A percentile compares a stretch with the other conserved stretches of the same genome.
phyloP scores from a whole-genome alignment of 2,329 filamentous ascomycete species.

The Penicillium janthinellum region DNA sequence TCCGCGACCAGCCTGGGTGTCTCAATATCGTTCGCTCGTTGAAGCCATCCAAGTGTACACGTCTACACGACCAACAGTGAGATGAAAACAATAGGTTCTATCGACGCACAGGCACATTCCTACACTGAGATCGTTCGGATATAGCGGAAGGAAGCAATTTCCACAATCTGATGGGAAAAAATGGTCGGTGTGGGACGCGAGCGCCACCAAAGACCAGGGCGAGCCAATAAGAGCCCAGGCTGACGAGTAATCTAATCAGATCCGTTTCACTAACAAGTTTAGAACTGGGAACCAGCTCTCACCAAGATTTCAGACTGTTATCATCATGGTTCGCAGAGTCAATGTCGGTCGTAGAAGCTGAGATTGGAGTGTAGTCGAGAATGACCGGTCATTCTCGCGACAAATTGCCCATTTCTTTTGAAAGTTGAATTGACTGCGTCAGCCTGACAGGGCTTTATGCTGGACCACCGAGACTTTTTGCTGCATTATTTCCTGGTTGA shows the following conservation, averaged over 20 bases:
- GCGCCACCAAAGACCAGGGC: not conserved
- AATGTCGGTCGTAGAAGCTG: not conserved
- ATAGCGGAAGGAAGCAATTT: not conserved
- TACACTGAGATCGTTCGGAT: not conserved
- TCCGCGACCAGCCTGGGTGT: not conserved
- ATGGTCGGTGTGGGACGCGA: not conserved
- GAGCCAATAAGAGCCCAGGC: not conserved
- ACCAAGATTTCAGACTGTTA: not conserved
- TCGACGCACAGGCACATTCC: not conserved
- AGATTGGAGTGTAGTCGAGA: too few relatives aligned
- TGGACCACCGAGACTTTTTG: too few relatives aligned
- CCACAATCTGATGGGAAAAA: not conserved
- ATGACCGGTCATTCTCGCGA: too few relatives aligned
- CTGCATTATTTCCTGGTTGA: too few relatives aligned
- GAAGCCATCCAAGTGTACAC: not conserved
- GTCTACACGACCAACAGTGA: too few relatives aligned
- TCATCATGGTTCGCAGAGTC: too few relatives aligned
- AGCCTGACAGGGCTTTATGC: too few relatives aligned
- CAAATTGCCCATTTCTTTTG: too few relatives aligned
- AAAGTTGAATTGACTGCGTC: too few relatives aligned
- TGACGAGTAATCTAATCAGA: conserved; percentile 4
- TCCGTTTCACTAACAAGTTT: not conserved
- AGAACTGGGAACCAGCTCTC: not conserved
- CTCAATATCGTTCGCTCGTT: not conserved
- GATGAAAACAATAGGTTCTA: not conserved